A percentile compares a stretch with the other conserved stretches of the same genome.
Conservation (phyloP, 1,139 yeast genomes). For the Pichia norvegensis region DNA sequence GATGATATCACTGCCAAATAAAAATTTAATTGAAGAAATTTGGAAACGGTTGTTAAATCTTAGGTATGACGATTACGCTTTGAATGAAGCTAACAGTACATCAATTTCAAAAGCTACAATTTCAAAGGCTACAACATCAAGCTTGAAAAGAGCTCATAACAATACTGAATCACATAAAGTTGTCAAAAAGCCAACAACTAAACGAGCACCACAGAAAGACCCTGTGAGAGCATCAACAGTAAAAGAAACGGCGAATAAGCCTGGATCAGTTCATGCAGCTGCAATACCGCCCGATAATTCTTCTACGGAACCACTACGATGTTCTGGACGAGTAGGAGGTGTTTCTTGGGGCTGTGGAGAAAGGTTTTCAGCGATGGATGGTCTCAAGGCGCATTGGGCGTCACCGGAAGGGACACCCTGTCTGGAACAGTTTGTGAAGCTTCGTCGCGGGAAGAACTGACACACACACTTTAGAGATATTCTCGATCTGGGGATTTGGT, state of each 20-base stretch:
- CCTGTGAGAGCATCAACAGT: background rate
- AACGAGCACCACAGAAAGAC: background rate
- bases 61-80: background rate
- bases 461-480: no score
- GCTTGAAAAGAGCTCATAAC: background rate
- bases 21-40: background rate
- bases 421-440: conserved; percentile 1
- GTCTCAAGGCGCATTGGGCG: conserved; percentile 7
- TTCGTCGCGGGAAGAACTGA: background rate
- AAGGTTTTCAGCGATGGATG: conserved; percentile 1
- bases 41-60: background rate
- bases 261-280: no score
- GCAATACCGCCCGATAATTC: no score
- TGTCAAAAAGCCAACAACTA: background rate
- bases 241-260: no score
- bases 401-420: conserved; percentile 1
- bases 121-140: no score
- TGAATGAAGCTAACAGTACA: no score
- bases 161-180: background rate
- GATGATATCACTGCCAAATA: background rate
- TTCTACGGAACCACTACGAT: background rate
- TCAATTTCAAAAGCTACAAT: no score
- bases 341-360: conserved; percentile 4
- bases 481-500: no score
- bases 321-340: conserved; percentile 2